A percentile compares a stretch with the other conserved stretches of the same genome.
Evolutionary conservation across 495 filamentous ascomycete species (phyloP).

Genomic region (Lepidopterella palustris): DNA sequence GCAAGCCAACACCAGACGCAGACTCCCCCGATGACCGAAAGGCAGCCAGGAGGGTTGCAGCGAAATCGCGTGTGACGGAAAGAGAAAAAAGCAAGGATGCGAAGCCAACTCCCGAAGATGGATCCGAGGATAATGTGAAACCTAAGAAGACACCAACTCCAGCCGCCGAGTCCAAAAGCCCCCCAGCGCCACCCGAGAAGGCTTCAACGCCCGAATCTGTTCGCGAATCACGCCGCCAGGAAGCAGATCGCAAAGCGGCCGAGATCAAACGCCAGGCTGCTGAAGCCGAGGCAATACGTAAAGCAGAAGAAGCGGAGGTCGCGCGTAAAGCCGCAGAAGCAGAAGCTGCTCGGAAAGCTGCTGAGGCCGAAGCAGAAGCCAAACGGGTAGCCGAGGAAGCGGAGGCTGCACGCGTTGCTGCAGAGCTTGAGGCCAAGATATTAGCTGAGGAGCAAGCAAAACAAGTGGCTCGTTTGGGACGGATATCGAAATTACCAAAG

Average conservation of each 20-base stretch:
- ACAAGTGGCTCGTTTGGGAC: conserved; percentile 19
- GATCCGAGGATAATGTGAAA: conserved; percentile 13
- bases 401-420: conserved; percentile 18
- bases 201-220: conserved; percentile 15
- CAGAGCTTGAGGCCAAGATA: conserved; percentile 17
- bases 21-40: conserved; percentile 24
- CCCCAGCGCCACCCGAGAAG: conserved; percentile 22
- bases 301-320: conserved; percentile 6
- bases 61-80: conserved; percentile 6
- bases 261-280: conserved; percentile 2
- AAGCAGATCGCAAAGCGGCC: conserved; percentile 18
- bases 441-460: conserved; percentile 22
- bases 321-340: conserved; percentile 23
- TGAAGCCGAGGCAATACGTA: conserved; percentile 3
- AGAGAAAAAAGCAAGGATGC: conserved; percentile 9
- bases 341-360: conserved; percentile 15
- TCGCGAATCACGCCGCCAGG: conserved; percentile 15
- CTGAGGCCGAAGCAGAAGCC: conserved; percentile 24
- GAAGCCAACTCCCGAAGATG: conserved; percentile 13
- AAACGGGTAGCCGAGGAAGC: conserved; percentile 24
- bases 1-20: conserved; percentile 17
- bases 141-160: conserved; percentile 19
- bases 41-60: conserved; percentile 2
- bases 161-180: conserved; percentile 14
- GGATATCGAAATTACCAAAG: conserved; percentile 23